Evolutionary conservation across 306 rosid species (phyloP).

Genomic region (Sphenostylis stenocarpa): DNA sequence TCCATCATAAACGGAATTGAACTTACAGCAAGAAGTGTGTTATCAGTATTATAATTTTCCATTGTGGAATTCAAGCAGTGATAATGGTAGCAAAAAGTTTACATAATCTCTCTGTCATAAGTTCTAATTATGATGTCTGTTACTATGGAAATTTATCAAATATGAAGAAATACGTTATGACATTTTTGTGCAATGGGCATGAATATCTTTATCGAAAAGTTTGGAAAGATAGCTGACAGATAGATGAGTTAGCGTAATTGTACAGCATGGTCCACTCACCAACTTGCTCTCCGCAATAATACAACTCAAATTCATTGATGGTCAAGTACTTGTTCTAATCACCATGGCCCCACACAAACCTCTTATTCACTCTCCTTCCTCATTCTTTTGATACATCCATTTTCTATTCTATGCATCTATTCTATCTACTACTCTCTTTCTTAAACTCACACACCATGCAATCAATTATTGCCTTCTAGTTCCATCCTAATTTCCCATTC

Average conservation of each 20-base stretch:
- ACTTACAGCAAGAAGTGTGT: no score
- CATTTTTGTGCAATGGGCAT: no score
- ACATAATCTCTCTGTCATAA: no score
- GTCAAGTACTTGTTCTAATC: slow-evolving; percentile 12
- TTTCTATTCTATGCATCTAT: not conserved
- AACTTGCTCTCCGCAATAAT: slow-evolving; percentile 33
- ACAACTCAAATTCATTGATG: slow-evolving; percentile 24
- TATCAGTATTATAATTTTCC: no score
- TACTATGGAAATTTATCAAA: no score
- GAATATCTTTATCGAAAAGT: not conserved
- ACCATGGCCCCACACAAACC: slow-evolving; percentile 27
- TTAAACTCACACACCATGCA: not conserved
- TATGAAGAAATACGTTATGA: no score
- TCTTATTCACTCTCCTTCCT: slow-evolving; percentile 7
- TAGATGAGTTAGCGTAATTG: slow-evolving; percentile 29
- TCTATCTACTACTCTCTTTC: slow-evolving; percentile 15
- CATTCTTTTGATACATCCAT: slow-evolving; percentile 5
- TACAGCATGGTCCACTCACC: slow-evolving; percentile 34
- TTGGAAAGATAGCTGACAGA: slow-evolving; percentile 30
- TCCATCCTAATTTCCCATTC: not conserved
- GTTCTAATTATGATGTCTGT: no score
- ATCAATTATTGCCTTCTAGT: slow-evolving; percentile 19
- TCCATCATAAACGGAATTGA: no score
- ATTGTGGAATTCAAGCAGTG: no score
- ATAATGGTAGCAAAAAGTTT: no score